phyloP scores from a whole-genome alignment of 495 filamentous ascomycete species.

The Viridothelium virens region DNA sequence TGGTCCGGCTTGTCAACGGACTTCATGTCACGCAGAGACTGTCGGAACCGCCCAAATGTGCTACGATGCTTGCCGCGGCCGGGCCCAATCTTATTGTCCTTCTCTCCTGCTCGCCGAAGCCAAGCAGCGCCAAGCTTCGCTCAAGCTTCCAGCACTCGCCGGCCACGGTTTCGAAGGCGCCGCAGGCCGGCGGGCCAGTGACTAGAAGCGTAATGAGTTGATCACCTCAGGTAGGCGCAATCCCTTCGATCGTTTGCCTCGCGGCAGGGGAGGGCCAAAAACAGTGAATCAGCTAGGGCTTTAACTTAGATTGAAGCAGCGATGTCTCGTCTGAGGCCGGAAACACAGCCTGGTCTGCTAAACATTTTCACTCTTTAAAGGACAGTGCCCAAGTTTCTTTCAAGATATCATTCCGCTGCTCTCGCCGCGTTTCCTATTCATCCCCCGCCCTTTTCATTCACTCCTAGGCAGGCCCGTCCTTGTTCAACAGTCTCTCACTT shows the following conservation, averaged over 20 bases:
- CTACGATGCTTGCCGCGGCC: constrained; percentile 3
- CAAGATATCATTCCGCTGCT: background rate
- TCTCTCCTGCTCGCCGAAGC: background rate
- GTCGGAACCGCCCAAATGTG: background rate
- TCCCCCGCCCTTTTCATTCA: background rate
- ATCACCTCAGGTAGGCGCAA: background rate
- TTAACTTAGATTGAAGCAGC: constrained; percentile 1
- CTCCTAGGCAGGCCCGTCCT: constrained; percentile 7
- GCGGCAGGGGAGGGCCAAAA: background rate
- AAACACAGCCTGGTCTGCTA: background rate
- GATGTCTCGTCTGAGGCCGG: background rate
- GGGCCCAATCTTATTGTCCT: background rate
- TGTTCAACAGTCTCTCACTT: constrained; percentile 8
- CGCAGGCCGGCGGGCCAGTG: background rate
- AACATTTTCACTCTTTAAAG: constrained; percentile 10
- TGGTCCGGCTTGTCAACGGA: background rate
- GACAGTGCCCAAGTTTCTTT: background rate
- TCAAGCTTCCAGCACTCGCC: constrained; percentile 6
- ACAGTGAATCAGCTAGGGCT: constrained; percentile 4
- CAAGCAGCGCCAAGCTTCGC: constrained; percentile 7
- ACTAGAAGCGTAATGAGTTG: constrained; percentile 7
- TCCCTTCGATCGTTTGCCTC: constrained; percentile 8
- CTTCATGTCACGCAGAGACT: constrained; percentile 3
- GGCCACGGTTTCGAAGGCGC: background rate
- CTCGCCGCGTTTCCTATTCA: background rate